A percentile compares a stretch with the other conserved stretches of the same genome.
Conservation (phyloP, 2,329 filamentous ascomycete genomes). For the Diplocarpon mali region DNA sequence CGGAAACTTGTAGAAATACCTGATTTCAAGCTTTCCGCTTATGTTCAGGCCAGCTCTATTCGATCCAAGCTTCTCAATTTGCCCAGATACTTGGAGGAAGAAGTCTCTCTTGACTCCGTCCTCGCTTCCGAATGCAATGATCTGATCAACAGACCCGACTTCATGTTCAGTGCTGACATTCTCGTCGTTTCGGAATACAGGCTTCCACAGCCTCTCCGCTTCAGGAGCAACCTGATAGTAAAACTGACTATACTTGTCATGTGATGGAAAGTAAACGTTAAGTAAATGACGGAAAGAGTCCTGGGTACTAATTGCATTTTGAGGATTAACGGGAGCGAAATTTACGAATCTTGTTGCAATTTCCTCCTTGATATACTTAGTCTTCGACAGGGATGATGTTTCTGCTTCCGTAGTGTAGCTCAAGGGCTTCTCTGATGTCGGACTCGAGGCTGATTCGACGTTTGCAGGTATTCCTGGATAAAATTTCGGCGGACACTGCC, state of each 20-base stretch:
- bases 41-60: slow-evolving; percentile 39
- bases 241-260: slow-evolving; percentile 37
- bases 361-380: background rate
- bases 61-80: slow-evolving; percentile 43
- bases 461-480: background rate
- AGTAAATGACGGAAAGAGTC: slow-evolving; percentile 45
- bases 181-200: slow-evolving; percentile 23
- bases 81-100: slow-evolving; percentile 36
- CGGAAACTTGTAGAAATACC: slow-evolving; percentile 30
- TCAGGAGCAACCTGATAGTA: slow-evolving; percentile 38
- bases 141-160: slow-evolving; percentile 40
- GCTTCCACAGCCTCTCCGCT: slow-evolving; percentile 30
- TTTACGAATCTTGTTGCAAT: slow-evolving; percentile 13
- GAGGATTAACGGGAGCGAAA: slow-evolving; percentile 15
- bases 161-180: slow-evolving; percentile 18
- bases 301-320: slow-evolving; percentile 39
- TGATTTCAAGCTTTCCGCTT: slow-evolving; percentile 47
- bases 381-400: background rate
- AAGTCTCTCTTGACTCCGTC: slow-evolving; percentile 41
- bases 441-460: background rate
- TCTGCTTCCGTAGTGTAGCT: no score
- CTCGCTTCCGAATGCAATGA: slow-evolving; percentile 49
- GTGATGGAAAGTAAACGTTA: slow-evolving; percentile 38
- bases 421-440: no score
- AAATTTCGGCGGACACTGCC: slow-evolving; percentile 3